phyloP scores from a whole-genome alignment of 2,329 filamentous ascomycete genomes.

The Fusarium citri region DNA sequence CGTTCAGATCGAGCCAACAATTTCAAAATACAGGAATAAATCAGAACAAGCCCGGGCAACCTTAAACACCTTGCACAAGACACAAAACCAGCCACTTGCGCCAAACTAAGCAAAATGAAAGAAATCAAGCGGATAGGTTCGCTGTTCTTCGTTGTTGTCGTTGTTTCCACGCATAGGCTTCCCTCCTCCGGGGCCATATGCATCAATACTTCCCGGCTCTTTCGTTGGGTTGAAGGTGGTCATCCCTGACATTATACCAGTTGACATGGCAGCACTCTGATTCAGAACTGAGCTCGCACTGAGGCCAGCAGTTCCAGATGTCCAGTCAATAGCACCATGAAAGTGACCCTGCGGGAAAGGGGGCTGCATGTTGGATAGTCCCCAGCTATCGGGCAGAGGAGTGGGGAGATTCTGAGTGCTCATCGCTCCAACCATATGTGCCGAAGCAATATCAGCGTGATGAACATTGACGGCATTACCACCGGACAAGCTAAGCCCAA shows the following conservation, averaged over 20 bases:
- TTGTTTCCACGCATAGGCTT: slow-evolving; percentile 41
- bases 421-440: slow-evolving; percentile 19
- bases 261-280: slow-evolving; percentile 43
- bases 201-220: slow-evolving; percentile 44
- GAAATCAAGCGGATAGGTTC: slow-evolving; percentile 56
- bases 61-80: slow-evolving; percentile 22
- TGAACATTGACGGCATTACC: slow-evolving; percentile 48
- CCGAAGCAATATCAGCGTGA: slow-evolving; percentile 22
- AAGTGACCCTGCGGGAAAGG: slow-evolving; percentile 35
- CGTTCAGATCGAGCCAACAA: background rate
- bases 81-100: background rate
- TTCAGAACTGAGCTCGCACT: slow-evolving; percentile 47
- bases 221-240: slow-evolving; percentile 27
- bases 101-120: slow-evolving; percentile 49
- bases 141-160: slow-evolving; percentile 27
- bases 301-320: slow-evolving; percentile 45
- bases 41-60: slow-evolving; percentile 1
- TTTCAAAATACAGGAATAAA: background rate
- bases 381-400: slow-evolving; percentile 46
- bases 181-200: slow-evolving; percentile 48
- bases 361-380: slow-evolving; percentile 40
- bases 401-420: slow-evolving; percentile 45
- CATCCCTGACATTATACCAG: slow-evolving; percentile 42
- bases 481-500: slow-evolving; percentile 48
- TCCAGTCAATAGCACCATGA: slow-evolving; percentile 46